Evolutionary conservation across 495 filamentous ascomycete genomes (phyloP).

Genomic region (Barbatosphaeria neglecta): DNA sequence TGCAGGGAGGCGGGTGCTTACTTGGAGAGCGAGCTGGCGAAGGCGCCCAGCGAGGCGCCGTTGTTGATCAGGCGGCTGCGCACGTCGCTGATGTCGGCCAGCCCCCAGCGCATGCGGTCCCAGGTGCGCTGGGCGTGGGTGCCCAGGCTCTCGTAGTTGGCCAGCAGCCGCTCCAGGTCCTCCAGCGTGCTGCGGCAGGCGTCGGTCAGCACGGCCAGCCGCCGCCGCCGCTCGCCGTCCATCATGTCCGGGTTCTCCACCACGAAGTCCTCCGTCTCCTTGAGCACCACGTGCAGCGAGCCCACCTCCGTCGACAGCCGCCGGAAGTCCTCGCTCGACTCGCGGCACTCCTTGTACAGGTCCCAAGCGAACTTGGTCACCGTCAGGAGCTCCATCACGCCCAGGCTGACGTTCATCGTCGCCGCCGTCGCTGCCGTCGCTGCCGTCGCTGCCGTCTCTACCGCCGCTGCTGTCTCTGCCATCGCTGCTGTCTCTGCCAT

Average conservation of each 20-base stretch:
- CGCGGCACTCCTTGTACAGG: constrained; percentile 24
- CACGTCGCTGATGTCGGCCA: constrained; percentile 19
- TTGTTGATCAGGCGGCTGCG: constrained; percentile 17
- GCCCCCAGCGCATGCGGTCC: constrained; percentile 24
- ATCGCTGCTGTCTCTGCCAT: too few species aligned
- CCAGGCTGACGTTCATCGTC: not conserved
- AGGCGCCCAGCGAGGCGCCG: constrained; percentile 15
- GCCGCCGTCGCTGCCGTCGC: not conserved
- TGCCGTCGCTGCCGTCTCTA: not conserved
- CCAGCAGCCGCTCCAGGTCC: constrained; percentile 17
- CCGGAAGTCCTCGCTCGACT: constrained; percentile 19
- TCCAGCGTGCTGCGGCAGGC: constrained; percentile 16
- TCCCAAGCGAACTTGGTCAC: not conserved
- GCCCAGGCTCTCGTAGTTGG: constrained; percentile 21
- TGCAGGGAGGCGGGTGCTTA: constrained; percentile 2
- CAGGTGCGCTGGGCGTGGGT: constrained; percentile 23
- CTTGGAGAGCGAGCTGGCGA: constrained; percentile 14
- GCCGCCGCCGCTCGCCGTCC: constrained; percentile 6
- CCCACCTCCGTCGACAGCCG: constrained; percentile 21
- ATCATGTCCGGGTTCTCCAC: constrained; percentile 7
- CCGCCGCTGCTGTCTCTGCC: too few species aligned
- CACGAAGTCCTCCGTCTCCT: constrained; percentile 22
- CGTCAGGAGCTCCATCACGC: not conserved
- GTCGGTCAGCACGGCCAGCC: constrained; percentile 13
- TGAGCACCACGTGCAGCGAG: constrained; percentile 24